Evolutionary conservation across 1,284 basidiomycete genomes (phyloP), one percentile per base, ranked within the genome.

Genomic region (Coniophora puteana): DNA sequence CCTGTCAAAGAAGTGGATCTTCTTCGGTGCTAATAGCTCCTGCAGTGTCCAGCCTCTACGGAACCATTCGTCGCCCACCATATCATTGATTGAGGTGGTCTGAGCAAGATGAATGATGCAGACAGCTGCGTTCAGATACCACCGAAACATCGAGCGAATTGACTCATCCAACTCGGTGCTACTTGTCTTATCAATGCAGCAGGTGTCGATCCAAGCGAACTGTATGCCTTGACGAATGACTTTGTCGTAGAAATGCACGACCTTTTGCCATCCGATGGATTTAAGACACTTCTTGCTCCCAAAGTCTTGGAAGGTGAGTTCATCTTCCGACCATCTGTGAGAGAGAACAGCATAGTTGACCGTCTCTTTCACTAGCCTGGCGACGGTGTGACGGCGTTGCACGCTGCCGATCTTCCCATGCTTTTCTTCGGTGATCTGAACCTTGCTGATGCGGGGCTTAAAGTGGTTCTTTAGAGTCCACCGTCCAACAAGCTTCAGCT

Each of bases 121-220:
- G 7, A 31, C n/a, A 14, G 14, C 14, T n/a, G 29, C 14, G 8
- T 31, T 18, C n/a, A n/a, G 14, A 18, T 31, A 31, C 29, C 29
- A 31, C 29, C 29, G 14, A 18, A 31, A 31, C 29, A 31, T 31
- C 29, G 29, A 31, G 8, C 29, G 29, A n/a, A 31, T 31, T 8
- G 29, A 31, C n/a, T 31, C 29, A 18, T 31, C 29, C 29, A 31
- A n/a, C 29, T 31, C 29, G 8, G 29, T 14, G 29, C 29, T 31
- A n/a, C 29, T 31, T 31, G 29, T 31, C 29, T 31, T 23, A 20
- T 35, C 33, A 21, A 35, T 35, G 33, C 33, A 35, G 33, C 33
- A 35, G 7, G 33, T 35, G 23, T 35, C 33, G 17, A 21, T 13
- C 33, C 33, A 35, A 20, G 33, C 33, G 20, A 31, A 31, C 7